A percentile compares a stretch with the other conserved stretches of the same genome.
Evolutionary conservation across 805 yeast species (phyloP).

Genomic region (Maudiozyma turicensis): DNA sequence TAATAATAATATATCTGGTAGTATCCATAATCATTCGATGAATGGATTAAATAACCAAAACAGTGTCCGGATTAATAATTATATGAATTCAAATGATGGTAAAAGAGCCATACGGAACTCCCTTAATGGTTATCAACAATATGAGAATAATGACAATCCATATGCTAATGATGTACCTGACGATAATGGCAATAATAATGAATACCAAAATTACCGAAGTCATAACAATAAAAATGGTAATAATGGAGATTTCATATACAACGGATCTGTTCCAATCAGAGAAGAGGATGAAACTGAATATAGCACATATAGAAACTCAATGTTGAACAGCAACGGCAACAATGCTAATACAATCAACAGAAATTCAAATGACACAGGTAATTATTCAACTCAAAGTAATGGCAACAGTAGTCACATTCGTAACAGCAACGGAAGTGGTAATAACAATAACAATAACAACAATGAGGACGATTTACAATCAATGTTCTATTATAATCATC

Average conservation of each 20-base stretch:
- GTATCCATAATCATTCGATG: background rate
- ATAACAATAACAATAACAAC: background rate
- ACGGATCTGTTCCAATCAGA: constrained; percentile 11
- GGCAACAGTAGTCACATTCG: background rate
- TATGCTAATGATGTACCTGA: background rate
- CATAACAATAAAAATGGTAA: background rate
- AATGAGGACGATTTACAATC: constrained; percentile 25
- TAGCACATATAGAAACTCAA: background rate
- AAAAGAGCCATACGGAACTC: constrained; percentile 2
- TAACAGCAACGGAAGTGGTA: background rate
- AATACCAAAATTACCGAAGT: background rate
- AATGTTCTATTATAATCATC: constrained; percentile 27
- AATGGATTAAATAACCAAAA: background rate
- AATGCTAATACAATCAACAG: background rate
- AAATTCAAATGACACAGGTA: background rate
- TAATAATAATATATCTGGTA: background rate
- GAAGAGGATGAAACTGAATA: constrained; percentile 12
- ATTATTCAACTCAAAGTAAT: background rate
- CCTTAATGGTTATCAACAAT: background rate
- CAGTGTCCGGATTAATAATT: constrained; percentile 6
- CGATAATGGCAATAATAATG: background rate
- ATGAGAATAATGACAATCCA: background rate
- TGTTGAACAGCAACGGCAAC: background rate
- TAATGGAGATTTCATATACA: background rate
- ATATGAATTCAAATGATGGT: constrained; percentile 1